A percentile compares a stretch with the other conserved stretches of the same genome.
phyloP scores from a whole-genome alignment of 257 asterid species.

The Ajuga chamaepitys region DNA sequence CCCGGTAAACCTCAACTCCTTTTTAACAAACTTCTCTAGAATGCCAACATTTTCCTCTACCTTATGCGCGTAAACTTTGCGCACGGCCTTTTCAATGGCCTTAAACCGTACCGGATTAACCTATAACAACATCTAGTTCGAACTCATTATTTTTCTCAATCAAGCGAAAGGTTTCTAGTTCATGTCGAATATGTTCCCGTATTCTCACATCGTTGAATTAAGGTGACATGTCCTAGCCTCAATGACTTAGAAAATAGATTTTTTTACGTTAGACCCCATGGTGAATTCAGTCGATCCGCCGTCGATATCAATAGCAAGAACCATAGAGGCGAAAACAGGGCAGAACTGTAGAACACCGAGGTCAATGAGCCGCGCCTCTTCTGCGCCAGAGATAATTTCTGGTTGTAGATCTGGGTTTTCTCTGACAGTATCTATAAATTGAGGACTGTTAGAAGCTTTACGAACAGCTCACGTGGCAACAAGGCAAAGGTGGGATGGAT shows the following conservation, averaged over 20 bases:
- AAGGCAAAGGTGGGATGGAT: constrained; percentile 47
- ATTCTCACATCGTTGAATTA: constrained; percentile 32
- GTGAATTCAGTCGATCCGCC: constrained; percentile 83
- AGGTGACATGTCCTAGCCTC: constrained; percentile 66
- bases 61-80: constrained; percentile 34
- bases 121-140: constrained; percentile 45
- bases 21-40: constrained; percentile 31
- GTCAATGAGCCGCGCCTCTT: constrained; percentile 78
- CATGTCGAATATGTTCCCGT: constrained; percentile 43
- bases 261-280: constrained; percentile 44
- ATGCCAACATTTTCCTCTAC: constrained; percentile 27
- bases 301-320: constrained; percentile 68
- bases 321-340: constrained; percentile 37
- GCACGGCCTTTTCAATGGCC: constrained; percentile 60
- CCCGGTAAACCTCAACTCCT: constrained; percentile 62
- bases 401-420: constrained; percentile 35
- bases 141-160: constrained; percentile 35
- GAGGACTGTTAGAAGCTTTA: constrained; percentile 60
- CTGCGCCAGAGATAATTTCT: constrained; percentile 55
- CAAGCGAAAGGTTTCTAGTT: constrained; percentile 34
- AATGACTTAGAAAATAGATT: constrained; percentile 45
- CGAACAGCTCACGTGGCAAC: constrained; percentile 91
- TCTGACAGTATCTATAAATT: constrained; percentile 27
- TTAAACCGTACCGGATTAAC: constrained; percentile 76
- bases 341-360: constrained; percentile 63